Evolutionary conservation across 1,284 basidiomycete species (phyloP).

Genomic region (Cutaneotrichosporon sp.): DNA sequence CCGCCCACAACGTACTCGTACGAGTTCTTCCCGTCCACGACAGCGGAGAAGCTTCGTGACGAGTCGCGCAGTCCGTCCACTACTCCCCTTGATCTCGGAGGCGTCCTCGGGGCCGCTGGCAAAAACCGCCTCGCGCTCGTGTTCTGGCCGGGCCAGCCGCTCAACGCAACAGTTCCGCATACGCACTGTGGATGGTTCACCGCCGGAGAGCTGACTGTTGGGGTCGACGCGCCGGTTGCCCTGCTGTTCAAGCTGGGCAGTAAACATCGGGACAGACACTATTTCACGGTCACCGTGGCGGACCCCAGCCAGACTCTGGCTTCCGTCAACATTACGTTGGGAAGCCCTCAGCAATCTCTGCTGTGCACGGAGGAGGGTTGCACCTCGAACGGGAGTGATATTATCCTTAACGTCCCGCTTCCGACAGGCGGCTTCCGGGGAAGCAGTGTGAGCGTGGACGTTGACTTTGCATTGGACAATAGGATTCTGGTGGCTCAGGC

Average conservation of each 20-base stretch:
- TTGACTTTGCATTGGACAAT: not conserved
- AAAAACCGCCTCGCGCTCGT: slow-evolving; percentile 15
- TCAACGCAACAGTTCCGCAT: slow-evolving; percentile 15
- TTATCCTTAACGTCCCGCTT: not conserved
- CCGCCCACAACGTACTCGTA: slow-evolving; percentile 52
- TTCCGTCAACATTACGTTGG: slow-evolving; percentile 4
- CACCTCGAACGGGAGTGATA: not conserved
- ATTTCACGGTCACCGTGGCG: slow-evolving; percentile 52
- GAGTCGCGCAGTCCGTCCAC: slow-evolving; percentile 13
- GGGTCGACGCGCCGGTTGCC: slow-evolving; percentile 49
- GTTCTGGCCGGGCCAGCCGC: slow-evolving; percentile 18
- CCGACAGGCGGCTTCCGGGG: not conserved
- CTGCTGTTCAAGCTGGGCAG: slow-evolving; percentile 49
- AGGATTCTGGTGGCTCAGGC: not conserved
- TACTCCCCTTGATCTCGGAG: slow-evolving; percentile 8
- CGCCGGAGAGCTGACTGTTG: slow-evolving; percentile 47
- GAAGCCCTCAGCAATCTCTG: not conserved
- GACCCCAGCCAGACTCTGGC: slow-evolving; percentile 55
- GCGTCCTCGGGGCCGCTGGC: slow-evolving; percentile 18
- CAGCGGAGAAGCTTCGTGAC: not conserved
- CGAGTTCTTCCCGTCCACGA: slow-evolving; percentile 55
- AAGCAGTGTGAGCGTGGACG: slow-evolving; percentile 1
- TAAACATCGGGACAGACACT: slow-evolving; percentile 14
- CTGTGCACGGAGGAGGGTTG: not conserved
- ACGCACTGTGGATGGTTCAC: slow-evolving; percentile 19